Percentiles rank a stretch among this genome's conserved stretches.
phyloP scores from a whole-genome alignment of 805 yeast genomes.

The Kodamaea neixiangensis region DNA sequence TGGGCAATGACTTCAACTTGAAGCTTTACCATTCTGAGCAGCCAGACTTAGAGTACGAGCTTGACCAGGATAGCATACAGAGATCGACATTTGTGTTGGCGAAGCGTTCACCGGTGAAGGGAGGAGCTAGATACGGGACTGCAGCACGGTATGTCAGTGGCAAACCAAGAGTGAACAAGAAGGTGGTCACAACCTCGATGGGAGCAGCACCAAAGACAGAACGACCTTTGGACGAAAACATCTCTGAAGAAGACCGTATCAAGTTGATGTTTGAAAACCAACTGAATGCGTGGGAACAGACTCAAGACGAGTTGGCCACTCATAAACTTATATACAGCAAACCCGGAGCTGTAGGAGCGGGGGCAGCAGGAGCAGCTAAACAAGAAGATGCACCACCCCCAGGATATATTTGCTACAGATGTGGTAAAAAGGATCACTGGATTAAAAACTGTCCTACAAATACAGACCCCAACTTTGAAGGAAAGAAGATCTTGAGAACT shows the following conservation, averaged over 20 bases:
- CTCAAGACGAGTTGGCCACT: constrained; percentile 86
- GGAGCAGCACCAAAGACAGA: constrained; percentile 18
- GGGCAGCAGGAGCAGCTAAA: too few species aligned
- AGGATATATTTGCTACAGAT: constrained; percentile 92
- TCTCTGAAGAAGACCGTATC: constrained; percentile 84
- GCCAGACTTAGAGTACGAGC: constrained; percentile 70
- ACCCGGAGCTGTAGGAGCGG: constrained; percentile 24
- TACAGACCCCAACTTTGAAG: constrained; percentile 91
- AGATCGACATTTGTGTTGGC: constrained; percentile 86
- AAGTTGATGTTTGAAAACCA: constrained; percentile 91
- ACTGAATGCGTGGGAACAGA: constrained; percentile 91
- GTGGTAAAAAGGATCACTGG: constrained; percentile 95
- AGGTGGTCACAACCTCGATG: constrained; percentile 36
- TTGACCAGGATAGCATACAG: constrained; percentile 89
- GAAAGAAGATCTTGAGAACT: constrained; percentile 86
- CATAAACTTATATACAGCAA: constrained; percentile 74
- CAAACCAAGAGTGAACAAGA: constrained; percentile 53
- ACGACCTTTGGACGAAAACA: constrained; percentile 40
- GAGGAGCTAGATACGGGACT: constrained; percentile 41
- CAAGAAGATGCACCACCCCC: too few species aligned
- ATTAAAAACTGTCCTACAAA: constrained; percentile 96
- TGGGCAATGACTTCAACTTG: constrained; percentile 82
- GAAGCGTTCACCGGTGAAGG: constrained; percentile 81
- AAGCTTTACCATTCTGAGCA: constrained; percentile 58
- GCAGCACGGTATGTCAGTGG: constrained; percentile 75